Conservation (phyloP, 2,329 filamentous ascomycete species). For the Claviceps quebecensis region DNA sequence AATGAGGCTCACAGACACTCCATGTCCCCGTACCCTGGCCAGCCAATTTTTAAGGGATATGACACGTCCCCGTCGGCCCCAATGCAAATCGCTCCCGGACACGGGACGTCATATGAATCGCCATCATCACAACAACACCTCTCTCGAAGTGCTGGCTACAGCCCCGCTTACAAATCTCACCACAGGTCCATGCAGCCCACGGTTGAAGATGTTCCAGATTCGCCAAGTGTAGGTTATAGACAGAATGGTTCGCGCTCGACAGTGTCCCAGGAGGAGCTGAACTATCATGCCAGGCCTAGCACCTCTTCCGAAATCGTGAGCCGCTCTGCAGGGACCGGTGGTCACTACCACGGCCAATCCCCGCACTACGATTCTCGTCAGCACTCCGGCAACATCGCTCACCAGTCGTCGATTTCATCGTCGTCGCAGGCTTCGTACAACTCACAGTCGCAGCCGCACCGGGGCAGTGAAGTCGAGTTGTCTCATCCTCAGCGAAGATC, state of each 20-base stretch:
- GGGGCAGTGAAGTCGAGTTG: conserved; percentile 24
- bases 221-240: conserved; percentile 20
- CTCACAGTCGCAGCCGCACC: conserved; percentile 16
- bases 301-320: conserved; percentile 33
- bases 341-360: conserved; percentile 14
- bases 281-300: conserved; percentile 25
- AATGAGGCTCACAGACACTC: conserved; percentile 43
- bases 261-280: conserved; percentile 21
- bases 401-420: conserved; percentile 16
- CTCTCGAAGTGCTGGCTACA: conserved; percentile 36
- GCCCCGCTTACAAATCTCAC: conserved; percentile 29
- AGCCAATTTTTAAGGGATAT: conserved; percentile 36
- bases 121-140: conserved; percentile 31
- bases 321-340: conserved; percentile 16
- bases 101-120: conserved; percentile 19
- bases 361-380: conserved; percentile 10
- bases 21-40: conserved; percentile 35
- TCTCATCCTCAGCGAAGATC: conserved; percentile 17
- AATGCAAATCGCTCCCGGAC: conserved; percentile 15
- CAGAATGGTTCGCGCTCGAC: conserved; percentile 13
- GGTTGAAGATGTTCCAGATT: conserved; percentile 50
- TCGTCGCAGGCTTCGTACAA: conserved; percentile 13
- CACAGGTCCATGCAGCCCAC: conserved; percentile 44
- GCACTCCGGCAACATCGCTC: conserved; percentile 10
- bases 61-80: conserved; percentile 31